Base-by-base conservation (phyloP, 805 yeast species). In the Metschnikowia kunwiensis region DNA sequence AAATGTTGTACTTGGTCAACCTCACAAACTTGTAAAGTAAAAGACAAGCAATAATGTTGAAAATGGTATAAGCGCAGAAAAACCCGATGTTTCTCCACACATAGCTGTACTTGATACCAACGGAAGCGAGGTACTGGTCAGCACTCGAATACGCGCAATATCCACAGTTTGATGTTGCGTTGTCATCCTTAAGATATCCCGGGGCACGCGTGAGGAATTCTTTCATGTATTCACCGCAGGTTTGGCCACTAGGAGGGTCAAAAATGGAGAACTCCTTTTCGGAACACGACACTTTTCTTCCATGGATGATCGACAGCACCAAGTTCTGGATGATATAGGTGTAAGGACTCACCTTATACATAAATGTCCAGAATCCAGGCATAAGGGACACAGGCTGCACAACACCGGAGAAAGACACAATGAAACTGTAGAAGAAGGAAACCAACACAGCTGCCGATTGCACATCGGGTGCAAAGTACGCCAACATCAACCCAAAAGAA, bases 391-490 rank as follows among this genome's bases (percentile, higher is more conserved):
- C 55, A 21, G 75, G 75, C 47, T 70, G 74, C 49, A 73, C 57
- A 87, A 57, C 84, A 72, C 50, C 50, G 7, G 43, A 24, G 64
- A 84, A 83, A 15, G 80, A 64, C 38, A 82, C 69, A 50, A 75
- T 58, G 54, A 82, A 73, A 23, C 81, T 64, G 55, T 77, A 72
- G 43, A 75, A 58, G 46, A 82, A 58, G 28, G 82, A 71, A 35
- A 72, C 62, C 30, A 82, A 58, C 36, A 79, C 78, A 31, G 77
- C 75, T 11, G 87, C 87, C 16, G 86, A 69, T 31, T 81, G 79
- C 31, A 82, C 70, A 54, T 82, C 78, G 13, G 83, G 84, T 10
- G 84, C 65, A 48, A 76, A 65, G 49, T 78, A 79, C 23, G 79
- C 60, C 44, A 73, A 56, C 57, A 65, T 50, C 44, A 76, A 59